phyloP scores from a whole-genome alignment of 176 grass and related monocot genomes.

The Elaeis guineensis region DNA sequence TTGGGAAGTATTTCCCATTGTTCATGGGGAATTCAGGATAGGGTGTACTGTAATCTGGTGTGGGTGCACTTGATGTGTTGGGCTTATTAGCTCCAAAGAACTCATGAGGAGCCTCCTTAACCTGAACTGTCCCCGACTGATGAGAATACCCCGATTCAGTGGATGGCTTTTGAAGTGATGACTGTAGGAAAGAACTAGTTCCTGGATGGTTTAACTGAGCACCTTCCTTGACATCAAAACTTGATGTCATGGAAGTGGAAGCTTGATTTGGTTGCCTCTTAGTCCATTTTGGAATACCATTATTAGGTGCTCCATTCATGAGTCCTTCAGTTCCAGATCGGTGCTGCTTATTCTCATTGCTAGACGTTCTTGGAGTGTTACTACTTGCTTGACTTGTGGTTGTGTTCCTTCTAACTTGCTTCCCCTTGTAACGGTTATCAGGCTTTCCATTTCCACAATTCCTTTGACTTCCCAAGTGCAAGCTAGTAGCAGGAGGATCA shows the following conservation, averaged over 20 bases:
- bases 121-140: not conserved
- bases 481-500: constrained; percentile 17
- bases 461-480: constrained; percentile 42
- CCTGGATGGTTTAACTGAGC: not conserved
- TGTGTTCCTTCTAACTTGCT: constrained; percentile 32
- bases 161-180: constrained; percentile 37
- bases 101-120: constrained; percentile 32
- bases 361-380: constrained; percentile 25
- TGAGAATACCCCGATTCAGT: constrained; percentile 4
- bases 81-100: constrained; percentile 39
- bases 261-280: constrained; percentile 28
- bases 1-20: constrained; percentile 26
- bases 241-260: constrained; percentile 20
- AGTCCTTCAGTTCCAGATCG: constrained; percentile 14
- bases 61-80: constrained; percentile 27
- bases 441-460: constrained; percentile 36
- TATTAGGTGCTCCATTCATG: constrained; percentile 25
- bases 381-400: constrained; percentile 25
- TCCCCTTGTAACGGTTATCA: constrained; percentile 47
- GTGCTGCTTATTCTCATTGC: constrained; percentile 10
- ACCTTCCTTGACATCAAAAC: constrained; percentile 38
- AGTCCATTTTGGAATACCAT: constrained; percentile 18
- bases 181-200: constrained; percentile 11
- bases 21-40: constrained; percentile 24
- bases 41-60: constrained; percentile 23